phyloP scores from a whole-genome alignment of 306 rosid genomes.

The Fagus sylvatica region DNA sequence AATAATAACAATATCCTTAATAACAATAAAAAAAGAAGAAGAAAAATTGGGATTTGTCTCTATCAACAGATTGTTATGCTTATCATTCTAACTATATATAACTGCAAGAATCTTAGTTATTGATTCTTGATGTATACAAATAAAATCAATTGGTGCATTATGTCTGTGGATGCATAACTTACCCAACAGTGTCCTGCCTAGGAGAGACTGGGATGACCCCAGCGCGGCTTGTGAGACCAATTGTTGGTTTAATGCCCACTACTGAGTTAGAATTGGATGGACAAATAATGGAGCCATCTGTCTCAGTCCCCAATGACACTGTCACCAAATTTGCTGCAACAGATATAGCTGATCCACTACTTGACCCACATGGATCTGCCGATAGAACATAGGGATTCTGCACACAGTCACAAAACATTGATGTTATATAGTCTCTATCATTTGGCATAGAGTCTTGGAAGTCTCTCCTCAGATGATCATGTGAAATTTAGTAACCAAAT shows the following conservation, averaged over 20 bases:
- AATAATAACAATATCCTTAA: too few relatives aligned
- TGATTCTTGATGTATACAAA: too few relatives aligned
- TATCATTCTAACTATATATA: too few relatives aligned
- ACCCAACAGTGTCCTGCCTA: constrained; percentile 51
- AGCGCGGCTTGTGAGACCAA: constrained; percentile 49
- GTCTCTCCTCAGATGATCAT: too few relatives aligned
- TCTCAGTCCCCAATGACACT: constrained; percentile 48
- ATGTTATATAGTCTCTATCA: too few relatives aligned
- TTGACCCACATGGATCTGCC: constrained; percentile 50
- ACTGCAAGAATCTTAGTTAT: too few relatives aligned
- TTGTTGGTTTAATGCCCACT: constrained; percentile 48
- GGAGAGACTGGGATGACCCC: constrained; percentile 43
- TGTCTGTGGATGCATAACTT: background rate
- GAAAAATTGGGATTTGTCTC: too few relatives aligned
- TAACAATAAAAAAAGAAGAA: too few relatives aligned
- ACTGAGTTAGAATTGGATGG: constrained; percentile 46
- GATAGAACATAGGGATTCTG: constrained; percentile 43
- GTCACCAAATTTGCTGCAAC: constrained; percentile 45
- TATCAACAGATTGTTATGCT: too few relatives aligned
- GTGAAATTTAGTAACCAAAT: too few relatives aligned
- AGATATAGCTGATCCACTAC: constrained; percentile 54
- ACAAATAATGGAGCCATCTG: constrained; percentile 45
- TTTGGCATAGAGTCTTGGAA: too few relatives aligned
- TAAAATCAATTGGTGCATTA: too few relatives aligned
- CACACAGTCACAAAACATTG: background rate